Conservation (phyloP, 179 eudicot genomes). For the Silene noctiflora region DNA sequence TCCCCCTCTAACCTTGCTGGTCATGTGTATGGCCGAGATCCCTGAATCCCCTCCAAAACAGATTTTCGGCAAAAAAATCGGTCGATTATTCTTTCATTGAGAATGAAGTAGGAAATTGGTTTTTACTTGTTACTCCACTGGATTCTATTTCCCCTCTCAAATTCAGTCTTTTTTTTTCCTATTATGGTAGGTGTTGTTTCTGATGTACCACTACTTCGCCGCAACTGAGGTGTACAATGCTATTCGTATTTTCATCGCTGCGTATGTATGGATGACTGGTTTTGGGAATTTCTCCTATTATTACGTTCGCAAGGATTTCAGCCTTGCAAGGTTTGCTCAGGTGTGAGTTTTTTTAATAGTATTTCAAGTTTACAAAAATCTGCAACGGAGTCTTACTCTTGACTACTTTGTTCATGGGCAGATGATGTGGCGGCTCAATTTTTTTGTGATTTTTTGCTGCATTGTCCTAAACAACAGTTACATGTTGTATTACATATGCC, state of each 20-base stretch:
- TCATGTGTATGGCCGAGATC: background rate
- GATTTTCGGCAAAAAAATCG: background rate
- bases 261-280: constrained; percentile 99
- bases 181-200: constrained; percentile 62
- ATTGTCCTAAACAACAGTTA: constrained; percentile 75
- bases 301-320: constrained; percentile 87
- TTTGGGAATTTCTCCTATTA: constrained; percentile 98
- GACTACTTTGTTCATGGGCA: constrained; percentile 33
- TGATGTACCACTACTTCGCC: constrained; percentile 95
- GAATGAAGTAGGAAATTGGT: background rate
- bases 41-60: background rate
- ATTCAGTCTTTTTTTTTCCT: constrained; percentile 20
- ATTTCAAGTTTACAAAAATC: background rate
- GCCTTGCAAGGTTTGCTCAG: constrained; percentile 92
- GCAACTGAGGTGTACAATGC: constrained; percentile 92
- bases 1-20: background rate
- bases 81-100: background rate
- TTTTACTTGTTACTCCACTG: background rate
- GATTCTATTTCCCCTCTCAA: constrained; percentile 1
- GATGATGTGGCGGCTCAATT: constrained; percentile 99
- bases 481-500: constrained; percentile 87
- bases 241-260: constrained; percentile 84
- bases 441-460: constrained; percentile 77
- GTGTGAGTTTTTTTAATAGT: constrained; percentile 31
- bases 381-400: constrained; percentile 17